Percentiles rank a stretch among this genome's conserved stretches.
phyloP scores from a whole-genome alignment of 2,329 filamentous ascomycete genomes.

The Colletotrichum shisoi region DNA sequence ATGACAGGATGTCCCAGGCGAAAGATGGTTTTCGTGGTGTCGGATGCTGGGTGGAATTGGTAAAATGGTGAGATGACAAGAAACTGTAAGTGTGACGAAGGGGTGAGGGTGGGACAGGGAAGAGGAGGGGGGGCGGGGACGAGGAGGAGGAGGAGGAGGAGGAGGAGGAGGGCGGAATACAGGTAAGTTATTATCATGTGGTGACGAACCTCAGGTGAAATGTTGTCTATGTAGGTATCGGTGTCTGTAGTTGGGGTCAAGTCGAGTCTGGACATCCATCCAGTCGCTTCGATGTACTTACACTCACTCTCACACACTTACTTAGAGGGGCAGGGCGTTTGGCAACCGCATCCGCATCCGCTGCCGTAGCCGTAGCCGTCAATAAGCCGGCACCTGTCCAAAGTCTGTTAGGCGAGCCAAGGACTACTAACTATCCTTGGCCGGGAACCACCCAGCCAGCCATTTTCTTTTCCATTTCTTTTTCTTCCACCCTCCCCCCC shows the following conservation, averaged over 20 bases:
- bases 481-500: neutral
- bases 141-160: too few species aligned
- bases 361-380: constrained; percentile 3
- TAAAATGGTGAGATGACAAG: constrained; percentile 38
- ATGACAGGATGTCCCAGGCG: constrained; percentile 5
- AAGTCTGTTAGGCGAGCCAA: constrained; percentile 10
- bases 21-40: constrained; percentile 34
- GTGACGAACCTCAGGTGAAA: constrained; percentile 33
- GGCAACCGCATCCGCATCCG: constrained; percentile 13
- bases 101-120: neutral
- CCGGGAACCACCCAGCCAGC: constrained; percentile 12
- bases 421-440: neutral
- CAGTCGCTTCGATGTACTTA: constrained; percentile 24
- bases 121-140: neutral
- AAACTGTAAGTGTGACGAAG: constrained; percentile 35
- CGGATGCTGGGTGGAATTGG: constrained; percentile 35
- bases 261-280: constrained; percentile 18
- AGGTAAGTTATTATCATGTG: constrained; percentile 37
- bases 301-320: neutral
- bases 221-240: too few species aligned
- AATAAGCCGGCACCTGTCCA: constrained; percentile 12
- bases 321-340: neutral
- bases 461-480: neutral
- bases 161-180: constrained; percentile 17
- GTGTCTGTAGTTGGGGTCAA: constrained; percentile 6